Evolutionary conservation across 139 green algal species (phyloP).

Genomic region (Closterium sp.): DNA sequence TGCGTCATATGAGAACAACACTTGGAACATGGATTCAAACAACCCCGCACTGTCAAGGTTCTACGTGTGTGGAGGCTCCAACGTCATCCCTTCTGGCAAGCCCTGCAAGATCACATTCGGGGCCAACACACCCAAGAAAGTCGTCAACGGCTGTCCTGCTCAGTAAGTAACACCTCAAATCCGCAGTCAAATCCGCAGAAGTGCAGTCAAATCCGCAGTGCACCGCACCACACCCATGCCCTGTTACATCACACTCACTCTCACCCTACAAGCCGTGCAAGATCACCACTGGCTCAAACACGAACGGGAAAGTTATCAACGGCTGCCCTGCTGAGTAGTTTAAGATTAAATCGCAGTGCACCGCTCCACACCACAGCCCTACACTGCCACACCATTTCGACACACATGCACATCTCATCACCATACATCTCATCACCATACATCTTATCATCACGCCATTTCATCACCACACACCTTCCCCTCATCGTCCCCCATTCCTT

Average conservation of each 20-base stretch:
- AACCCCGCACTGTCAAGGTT: not conserved
- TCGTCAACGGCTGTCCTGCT: not conserved
- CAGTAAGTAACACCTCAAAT: not conserved
- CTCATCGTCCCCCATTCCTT: not conserved
- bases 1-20: too few species aligned
- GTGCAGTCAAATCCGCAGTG: not conserved
- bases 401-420: not conserved
- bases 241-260: not conserved
- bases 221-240: not conserved
- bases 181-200: not conserved
- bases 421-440: not conserved
- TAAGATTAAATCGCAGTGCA: too few species aligned
- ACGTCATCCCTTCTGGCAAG: not conserved
- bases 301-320: not conserved
- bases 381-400: not conserved
- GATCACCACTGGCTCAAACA: not conserved
- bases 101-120: not conserved
- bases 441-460: not conserved
- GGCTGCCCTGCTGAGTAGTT: not conserved
- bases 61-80: not conserved
- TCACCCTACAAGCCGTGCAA: not conserved
- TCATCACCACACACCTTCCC: too few species aligned
- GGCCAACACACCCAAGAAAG: not conserved
- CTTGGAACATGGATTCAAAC: not conserved
- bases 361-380: not conserved